Evolutionary conservation across 164 flowering plant genomes (phyloP), one percentile per base, ranked within the genome.

Genomic region (Tinospora cordifolia): DNA sequence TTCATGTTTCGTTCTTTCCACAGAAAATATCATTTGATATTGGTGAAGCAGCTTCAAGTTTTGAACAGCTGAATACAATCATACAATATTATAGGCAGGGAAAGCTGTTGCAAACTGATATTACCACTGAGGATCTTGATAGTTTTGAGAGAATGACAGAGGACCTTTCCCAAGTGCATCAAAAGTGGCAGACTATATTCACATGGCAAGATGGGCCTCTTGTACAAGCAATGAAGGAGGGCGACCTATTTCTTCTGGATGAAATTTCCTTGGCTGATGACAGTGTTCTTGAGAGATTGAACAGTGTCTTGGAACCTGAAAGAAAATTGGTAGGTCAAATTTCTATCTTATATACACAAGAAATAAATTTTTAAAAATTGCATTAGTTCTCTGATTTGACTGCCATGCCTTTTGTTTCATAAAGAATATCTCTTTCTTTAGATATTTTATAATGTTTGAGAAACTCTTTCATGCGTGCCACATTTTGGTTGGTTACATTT

Each of bases 221-320:
- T 72, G 84, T 92, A 63, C 78, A 88, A 79, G 91, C 99, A 63
- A 95, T 95, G 99, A 86, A 84, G 81, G 77, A 77, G 66, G 99
- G 98, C 38, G 84, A 90, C 79, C 69, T 92, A 10, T 81, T 95
- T 79, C 90, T 95, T 74, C 84, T 90, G n/a, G 99, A 95, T 82
- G 99, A 95, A 69, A 91, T 95, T 62, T 95, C 99, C 13, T 79
- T 95, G 80, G 98, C 99, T 80, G 98, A 95, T 87, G 99, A 95
- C 74, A 95, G 99, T 73, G 98, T 95, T 26, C 90, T 95, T 72
- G 98, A 95, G 78, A 85, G 99, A 72, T 77, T 92, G 79, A 95
- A 95, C 76, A 95, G 99, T 79, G 97, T 95, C 30, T 72, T 95
- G 76, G 99, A 95, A 83, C 87, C 97, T 2, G 98, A 89, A 73